Conservation (phyloP, 108 stramenopile genomes). For the Cyclostephanos tholiformis region DNA sequence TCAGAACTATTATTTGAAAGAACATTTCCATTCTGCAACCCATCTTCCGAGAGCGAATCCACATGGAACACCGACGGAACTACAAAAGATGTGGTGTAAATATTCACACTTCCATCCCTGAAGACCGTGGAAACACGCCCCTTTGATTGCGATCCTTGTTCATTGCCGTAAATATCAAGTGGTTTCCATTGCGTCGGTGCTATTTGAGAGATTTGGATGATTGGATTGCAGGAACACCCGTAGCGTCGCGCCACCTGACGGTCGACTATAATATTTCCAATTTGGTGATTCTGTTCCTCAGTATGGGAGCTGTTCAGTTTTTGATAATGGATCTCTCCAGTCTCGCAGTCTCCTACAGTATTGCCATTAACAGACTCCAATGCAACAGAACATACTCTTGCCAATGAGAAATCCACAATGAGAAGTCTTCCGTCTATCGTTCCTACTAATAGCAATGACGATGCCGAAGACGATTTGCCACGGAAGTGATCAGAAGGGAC, state of each 20-base stretch:
- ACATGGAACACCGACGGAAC: not conserved
- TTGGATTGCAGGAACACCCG: conserved; percentile 12
- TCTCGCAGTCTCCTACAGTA: not conserved
- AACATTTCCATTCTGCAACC: not conserved
- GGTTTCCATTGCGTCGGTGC: conserved; percentile 43
- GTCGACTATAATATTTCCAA: not conserved
- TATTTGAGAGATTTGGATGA: conserved; percentile 37
- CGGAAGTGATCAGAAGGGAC: conserved; percentile 22
- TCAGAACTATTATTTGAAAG: not conserved
- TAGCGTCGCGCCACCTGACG: not conserved
- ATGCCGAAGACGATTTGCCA: conserved; percentile 25
- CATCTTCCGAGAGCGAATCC: conserved; percentile 14
- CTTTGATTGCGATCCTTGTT: conserved; percentile 37
- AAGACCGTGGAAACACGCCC: conserved; percentile 33
- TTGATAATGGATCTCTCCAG: not conserved
- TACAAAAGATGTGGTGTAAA: conserved; percentile 28
- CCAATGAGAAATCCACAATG: conserved; percentile 29
- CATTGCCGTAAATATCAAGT: conserved; percentile 46
- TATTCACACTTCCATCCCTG: conserved; percentile 35
- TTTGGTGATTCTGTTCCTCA: conserved; percentile 4
- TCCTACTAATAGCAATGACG: conserved; percentile 33
- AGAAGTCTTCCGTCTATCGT: conserved; percentile 37
- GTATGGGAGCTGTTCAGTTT: not conserved
- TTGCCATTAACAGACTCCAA: not conserved
- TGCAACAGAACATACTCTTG: conserved; percentile 21